Percentiles rank a stretch among this genome's conserved stretches.
Evolutionary conservation across 208 protist species (phyloP).

Genomic region (Phytomonas sp.): DNA sequence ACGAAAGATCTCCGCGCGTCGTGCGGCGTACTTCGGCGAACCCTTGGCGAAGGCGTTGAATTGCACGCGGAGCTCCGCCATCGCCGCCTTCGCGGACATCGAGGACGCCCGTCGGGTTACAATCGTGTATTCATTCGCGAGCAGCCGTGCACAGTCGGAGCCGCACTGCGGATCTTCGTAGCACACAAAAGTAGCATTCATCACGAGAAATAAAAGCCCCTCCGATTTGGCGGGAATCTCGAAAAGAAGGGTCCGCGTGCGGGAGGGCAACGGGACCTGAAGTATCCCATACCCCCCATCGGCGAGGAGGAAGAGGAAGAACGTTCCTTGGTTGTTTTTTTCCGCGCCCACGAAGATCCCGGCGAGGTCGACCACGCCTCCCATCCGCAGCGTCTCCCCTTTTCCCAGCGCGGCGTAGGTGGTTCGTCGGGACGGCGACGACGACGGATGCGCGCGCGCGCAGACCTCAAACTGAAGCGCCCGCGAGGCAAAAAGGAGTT

Average conservation of each 20-base stretch:
- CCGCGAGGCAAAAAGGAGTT: slow-evolving; percentile 51
- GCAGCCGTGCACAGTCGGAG: slow-evolving; percentile 51
- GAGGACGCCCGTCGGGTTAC: slow-evolving; percentile 15
- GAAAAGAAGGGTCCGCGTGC: slow-evolving; percentile 25
- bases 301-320: slow-evolving; percentile 30
- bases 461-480: slow-evolving; percentile 31
- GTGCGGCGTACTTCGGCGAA: slow-evolving; percentile 15
- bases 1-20: slow-evolving; percentile 21
- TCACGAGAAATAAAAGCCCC: slow-evolving; percentile 27
- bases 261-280: slow-evolving; percentile 42
- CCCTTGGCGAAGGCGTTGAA: slow-evolving; percentile 8
- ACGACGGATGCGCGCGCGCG: neutral
- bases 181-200: slow-evolving; percentile 55
- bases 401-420: neutral
- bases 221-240: slow-evolving; percentile 20
- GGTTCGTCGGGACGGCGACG: neutral
- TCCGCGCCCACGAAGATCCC: slow-evolving; percentile 38
- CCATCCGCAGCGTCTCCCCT: slow-evolving; percentile 12
- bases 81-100: slow-evolving; percentile 10
- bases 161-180: slow-evolving; percentile 37
- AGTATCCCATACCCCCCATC: slow-evolving; percentile 42
- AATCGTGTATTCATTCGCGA: slow-evolving; percentile 69
- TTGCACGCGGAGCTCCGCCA: slow-evolving; percentile 3
- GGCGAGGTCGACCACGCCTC: slow-evolving; percentile 33
- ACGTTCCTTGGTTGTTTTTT: slow-evolving; percentile 22